Conservation (phyloP, 208 protist species). For the Ichthyophonus hoferi region DNA sequence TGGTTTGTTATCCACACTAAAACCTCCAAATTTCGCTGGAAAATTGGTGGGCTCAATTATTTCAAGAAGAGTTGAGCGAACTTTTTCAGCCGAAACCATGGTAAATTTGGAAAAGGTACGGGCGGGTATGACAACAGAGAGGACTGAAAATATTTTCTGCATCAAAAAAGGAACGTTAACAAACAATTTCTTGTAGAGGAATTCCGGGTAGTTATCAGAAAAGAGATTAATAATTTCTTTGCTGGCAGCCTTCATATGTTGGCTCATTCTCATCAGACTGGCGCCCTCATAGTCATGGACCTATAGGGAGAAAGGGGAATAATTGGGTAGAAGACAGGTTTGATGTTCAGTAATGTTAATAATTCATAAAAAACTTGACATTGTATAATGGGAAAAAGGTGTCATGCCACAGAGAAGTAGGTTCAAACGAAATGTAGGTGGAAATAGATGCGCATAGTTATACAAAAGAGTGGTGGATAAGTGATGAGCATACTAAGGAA, state of each 20-base stretch:
- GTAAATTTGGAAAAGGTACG: slow-evolving; percentile 5
- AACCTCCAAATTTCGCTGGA: not conserved
- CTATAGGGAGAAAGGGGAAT: too few species aligned
- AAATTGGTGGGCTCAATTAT: not conserved
- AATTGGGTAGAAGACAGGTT: too few species aligned
- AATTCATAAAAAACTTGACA: too few species aligned
- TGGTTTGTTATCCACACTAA: not conserved
- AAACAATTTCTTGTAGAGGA: not conserved
- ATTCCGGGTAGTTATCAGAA: slow-evolving; percentile 9
- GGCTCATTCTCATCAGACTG: not conserved
- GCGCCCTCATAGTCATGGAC: slow-evolving; percentile 6
- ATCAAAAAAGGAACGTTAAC: not conserved
- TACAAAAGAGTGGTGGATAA: too few species aligned
- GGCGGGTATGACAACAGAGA: not conserved
- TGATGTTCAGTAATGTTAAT: too few species aligned
- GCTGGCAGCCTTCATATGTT: not conserved
- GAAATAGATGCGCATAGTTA: too few species aligned
- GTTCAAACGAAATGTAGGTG: too few species aligned
- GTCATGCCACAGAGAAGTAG: too few species aligned
- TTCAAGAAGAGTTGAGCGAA: not conserved
- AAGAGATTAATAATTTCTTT: slow-evolving; percentile 10
- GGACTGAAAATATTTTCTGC: not conserved
- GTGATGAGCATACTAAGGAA: too few species aligned
- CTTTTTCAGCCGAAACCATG: not conserved
- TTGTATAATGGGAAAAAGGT: too few species aligned